Conservation (phyloP, 2,329 filamentous ascomycete species). For the Ustulina deusta region DNA sequence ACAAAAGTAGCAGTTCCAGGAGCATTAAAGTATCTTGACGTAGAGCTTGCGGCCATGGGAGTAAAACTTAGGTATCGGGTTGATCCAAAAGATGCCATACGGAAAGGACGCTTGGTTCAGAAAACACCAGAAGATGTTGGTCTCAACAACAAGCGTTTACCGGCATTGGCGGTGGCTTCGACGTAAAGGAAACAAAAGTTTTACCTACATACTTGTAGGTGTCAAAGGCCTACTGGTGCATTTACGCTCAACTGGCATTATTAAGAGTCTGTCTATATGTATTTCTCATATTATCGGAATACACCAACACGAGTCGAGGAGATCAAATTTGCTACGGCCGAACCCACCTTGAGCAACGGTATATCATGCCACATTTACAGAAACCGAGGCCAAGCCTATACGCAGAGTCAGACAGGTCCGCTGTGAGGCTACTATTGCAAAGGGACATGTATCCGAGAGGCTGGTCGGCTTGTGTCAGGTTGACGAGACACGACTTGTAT, state of each 20-base stretch:
- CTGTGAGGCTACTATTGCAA: slow-evolving; percentile 8
- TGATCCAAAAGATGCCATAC: slow-evolving; percentile 72
- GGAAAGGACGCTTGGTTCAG: slow-evolving; percentile 63
- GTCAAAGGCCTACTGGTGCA: slow-evolving; percentile 14
- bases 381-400: slow-evolving; percentile 8
- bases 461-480: slow-evolving; percentile 25
- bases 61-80: slow-evolving; percentile 88
- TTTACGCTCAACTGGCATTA: slow-evolving; percentile 38
- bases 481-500: slow-evolving; percentile 23
- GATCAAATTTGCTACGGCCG: neutral
- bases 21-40: slow-evolving; percentile 91
- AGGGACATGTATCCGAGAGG: slow-evolving; percentile 37
- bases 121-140: slow-evolving; percentile 51
- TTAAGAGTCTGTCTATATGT: slow-evolving; percentile 22
- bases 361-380: neutral
- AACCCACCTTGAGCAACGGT: neutral
- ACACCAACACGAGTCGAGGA: slow-evolving; percentile 13
- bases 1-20: slow-evolving; percentile 93
- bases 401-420: slow-evolving; percentile 25
- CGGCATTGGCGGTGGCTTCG: slow-evolving; percentile 46
- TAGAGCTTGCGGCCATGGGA: slow-evolving; percentile 96
- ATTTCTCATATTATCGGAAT: slow-evolving; percentile 12
- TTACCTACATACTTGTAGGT: slow-evolving; percentile 5
- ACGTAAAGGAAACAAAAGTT: slow-evolving; percentile 7
- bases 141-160: slow-evolving; percentile 43